Base-by-base conservation (phyloP, 768 basidiomycete species). In the Pholiota microspora region DNA sequence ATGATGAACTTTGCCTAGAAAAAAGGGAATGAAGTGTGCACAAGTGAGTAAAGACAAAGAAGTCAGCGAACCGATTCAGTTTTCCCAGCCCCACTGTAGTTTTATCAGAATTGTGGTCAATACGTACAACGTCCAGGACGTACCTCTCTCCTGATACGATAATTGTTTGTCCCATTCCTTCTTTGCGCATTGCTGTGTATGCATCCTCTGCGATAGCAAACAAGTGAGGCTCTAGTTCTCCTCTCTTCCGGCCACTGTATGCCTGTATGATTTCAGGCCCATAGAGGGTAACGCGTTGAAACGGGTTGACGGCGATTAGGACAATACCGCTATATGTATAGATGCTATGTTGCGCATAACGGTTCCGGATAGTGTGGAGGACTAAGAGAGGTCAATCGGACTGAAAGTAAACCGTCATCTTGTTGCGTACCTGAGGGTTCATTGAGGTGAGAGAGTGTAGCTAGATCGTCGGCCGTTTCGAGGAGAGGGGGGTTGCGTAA, bases 201-300 rank as follows among this genome's bases (percentile, higher is more conserved):
- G 97, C 97, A 77, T 98, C 97, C 72, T 99, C 97, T 8, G 97
- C 97, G 62, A 99, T 99, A 18, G 97, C 97, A 71, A 98, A 99
- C 59, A 99, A 70, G 76, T 99, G 97, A 2, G 97, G 97, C 65
- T 98, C 97, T 31, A 98, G 78, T 56, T 98, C 97, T 35, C 96
- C 96, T 69, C 94, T 87, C 66, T 84, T 84, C 49, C 93, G 77
- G 51, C 93, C 94, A 58, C 88, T 89, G 70, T 99, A 99, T 12
- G 94, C 94, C 72, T 98, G 95, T 16, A 99, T 96, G 66, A 97
- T 92, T 68, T 97, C 94, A 18, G 93, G 92, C 5, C 92, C 93
- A 77, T 99, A 99, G 56, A 98, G 86, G 23, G 94, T 92, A 65
- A 99, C 89, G 66, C 94, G 91, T 73, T 95, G 92, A 73, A 99